These are phyloP conservation scores for Dipodascus geniculatus DNA, from an alignment of 805 yeast species.

Conservation along the genomic window DNA sequence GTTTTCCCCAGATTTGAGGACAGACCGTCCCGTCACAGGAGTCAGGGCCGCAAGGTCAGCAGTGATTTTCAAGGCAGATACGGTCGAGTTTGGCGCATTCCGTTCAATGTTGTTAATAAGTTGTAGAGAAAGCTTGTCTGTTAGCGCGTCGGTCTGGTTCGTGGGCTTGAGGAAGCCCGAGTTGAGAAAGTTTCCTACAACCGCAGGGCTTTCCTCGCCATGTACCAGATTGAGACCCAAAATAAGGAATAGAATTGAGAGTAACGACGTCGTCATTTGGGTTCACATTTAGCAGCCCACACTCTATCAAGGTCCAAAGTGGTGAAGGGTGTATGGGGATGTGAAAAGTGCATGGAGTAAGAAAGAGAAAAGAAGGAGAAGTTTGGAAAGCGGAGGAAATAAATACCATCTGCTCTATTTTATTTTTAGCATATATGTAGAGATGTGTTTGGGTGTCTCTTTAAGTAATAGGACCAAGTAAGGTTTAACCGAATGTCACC, in stretches of 20 bases:
- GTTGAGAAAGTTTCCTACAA: slow-evolving; percentile 6
- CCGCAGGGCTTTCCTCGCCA: slow-evolving; percentile 2
- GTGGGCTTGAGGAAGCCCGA: slow-evolving; percentile 8
- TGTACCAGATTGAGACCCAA: neutral
- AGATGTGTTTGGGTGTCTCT: too few species aligned
- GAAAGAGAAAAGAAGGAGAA: neutral
- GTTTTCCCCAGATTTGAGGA: slow-evolving; percentile 5
- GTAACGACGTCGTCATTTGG: neutral
- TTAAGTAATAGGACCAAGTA: neutral
- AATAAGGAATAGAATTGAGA: neutral
- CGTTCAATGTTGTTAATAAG: slow-evolving; percentile 3
- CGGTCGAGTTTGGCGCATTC: neutral
- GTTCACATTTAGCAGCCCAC: neutral
- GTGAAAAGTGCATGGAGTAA: neutral
- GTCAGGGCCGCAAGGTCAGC: slow-evolving; percentile 15
- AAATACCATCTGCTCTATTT: neutral
- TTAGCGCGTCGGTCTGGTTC: slow-evolving; percentile 7
- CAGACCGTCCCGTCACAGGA: slow-evolving; percentile 7
- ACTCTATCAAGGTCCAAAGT: too few species aligned
- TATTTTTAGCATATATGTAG: too few species aligned
- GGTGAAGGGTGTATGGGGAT: too few species aligned
- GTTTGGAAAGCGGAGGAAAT: neutral
- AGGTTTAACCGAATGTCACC: neutral
- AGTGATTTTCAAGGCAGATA: slow-evolving; percentile 6
- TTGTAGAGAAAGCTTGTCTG: slow-evolving; percentile 9